These are phyloP conservation scores for Malus asiatica DNA, from an alignment of 306 rosid species.

Conservation along the genomic window DNA sequence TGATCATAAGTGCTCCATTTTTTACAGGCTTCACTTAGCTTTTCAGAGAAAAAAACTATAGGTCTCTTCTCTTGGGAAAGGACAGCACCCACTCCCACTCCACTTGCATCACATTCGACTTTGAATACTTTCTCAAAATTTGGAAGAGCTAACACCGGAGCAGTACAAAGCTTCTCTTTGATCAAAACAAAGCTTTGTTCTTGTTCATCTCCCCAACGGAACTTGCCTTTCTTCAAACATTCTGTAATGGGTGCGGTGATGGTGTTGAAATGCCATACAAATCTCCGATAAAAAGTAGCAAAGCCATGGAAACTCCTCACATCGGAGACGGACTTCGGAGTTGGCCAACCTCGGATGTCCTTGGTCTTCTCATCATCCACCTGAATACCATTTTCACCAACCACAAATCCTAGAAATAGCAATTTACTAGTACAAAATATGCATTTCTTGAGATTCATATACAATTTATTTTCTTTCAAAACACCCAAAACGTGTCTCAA, in stretches of 20 bases:
- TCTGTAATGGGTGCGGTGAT: background rate
- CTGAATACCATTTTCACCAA: background rate
- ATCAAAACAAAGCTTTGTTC: background rate
- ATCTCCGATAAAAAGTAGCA: too few species aligned
- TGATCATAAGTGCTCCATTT: too few species aligned
- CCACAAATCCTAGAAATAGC: background rate
- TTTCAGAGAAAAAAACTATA: too few species aligned
- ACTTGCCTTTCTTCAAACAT: background rate
- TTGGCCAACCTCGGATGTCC: background rate
- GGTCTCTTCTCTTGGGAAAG: too few species aligned
- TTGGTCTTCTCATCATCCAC: background rate
- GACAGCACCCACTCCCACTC: too few species aligned
- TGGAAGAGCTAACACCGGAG: background rate
- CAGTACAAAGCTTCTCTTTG: background rate
- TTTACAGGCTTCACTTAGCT: too few species aligned
- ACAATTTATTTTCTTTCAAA: background rate
- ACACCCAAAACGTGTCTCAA: background rate
- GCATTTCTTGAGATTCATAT: background rate
- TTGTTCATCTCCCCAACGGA: background rate
- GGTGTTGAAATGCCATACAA: too few species aligned
- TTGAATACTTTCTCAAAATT: too few species aligned
- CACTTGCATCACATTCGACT: too few species aligned
- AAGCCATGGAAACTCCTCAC: too few species aligned
- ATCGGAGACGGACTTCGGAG: rapidly evolving
- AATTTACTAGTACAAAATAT: background rate